These are phyloP conservation scores for Suhomyces canberraensis DNA, from an alignment of 805 yeast species.

Conservation along the genomic window DNA sequence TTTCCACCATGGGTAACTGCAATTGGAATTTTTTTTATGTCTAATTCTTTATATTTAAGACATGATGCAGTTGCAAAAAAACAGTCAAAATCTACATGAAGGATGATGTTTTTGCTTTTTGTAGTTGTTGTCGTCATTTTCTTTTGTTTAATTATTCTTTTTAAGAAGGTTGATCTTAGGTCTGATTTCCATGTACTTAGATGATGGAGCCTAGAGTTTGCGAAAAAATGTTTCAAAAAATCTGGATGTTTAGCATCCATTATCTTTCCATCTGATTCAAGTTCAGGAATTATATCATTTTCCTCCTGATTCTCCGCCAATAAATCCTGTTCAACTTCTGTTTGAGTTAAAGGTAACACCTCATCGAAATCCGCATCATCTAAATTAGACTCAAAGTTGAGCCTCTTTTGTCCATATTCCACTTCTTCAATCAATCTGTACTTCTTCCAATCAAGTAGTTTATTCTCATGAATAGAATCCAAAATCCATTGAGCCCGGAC, in stretches of 20 bases:
- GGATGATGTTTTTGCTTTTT: constrained; percentile 32
- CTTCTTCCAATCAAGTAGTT: constrained; percentile 65
- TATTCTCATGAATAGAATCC: constrained; percentile 52
- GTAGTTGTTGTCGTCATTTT: constrained; percentile 1
- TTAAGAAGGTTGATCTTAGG: constrained; percentile 57
- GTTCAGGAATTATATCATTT: background rate
- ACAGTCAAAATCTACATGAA: constrained; percentile 92
- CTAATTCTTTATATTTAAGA: constrained; percentile 50
- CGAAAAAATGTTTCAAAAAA: constrained; percentile 68
- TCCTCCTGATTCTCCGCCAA: background rate
- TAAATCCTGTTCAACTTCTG: constrained; percentile 7
- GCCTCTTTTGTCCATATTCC: constrained; percentile 53
- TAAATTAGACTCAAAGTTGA: constrained; percentile 10
- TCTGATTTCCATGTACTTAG: constrained; percentile 83
- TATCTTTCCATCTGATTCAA: constrained; percentile 2
- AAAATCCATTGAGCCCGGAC: constrained; percentile 81
- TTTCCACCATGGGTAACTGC: constrained; percentile 62
- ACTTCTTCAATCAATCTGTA: constrained; percentile 50
- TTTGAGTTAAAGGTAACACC: constrained; percentile 9
- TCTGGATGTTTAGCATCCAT: constrained; percentile 74
- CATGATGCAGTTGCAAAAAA: constrained; percentile 88
- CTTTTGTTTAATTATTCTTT: constrained; percentile 36
- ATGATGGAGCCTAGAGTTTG: constrained; percentile 83
- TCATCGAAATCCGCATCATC: constrained; percentile 3
- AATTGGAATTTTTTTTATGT: constrained; percentile 47